Conservation (phyloP, 192 early-diverging fungal species). For the Dissophora ornata region DNA sequence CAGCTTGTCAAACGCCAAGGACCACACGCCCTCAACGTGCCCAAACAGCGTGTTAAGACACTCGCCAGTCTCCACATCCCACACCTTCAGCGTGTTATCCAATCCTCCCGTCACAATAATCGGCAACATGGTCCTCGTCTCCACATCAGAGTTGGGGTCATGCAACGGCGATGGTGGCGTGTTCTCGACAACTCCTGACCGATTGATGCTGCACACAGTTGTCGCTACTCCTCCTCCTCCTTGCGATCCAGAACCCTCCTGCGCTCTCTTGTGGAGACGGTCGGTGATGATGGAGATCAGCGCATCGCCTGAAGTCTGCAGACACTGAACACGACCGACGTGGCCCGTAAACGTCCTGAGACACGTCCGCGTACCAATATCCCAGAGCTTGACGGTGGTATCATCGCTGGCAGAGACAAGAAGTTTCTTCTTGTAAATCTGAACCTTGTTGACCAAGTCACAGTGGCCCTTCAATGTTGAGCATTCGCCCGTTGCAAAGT, state of each 20-base stretch:
- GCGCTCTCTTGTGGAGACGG: slow-evolving; percentile 22
- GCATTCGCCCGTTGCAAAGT: slow-evolving; percentile 74
- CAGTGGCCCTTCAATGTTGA: slow-evolving; percentile 84
- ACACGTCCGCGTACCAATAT: slow-evolving; percentile 77
- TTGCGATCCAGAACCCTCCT: slow-evolving; percentile 5
- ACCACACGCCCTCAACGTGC: slow-evolving; percentile 84
- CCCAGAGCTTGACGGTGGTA: slow-evolving; percentile 84
- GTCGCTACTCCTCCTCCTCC: slow-evolving; percentile 11
- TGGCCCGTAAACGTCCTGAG: slow-evolving; percentile 79
- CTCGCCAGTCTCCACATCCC: slow-evolving; percentile 86
- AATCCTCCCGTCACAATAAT: slow-evolving; percentile 85
- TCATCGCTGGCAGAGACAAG: slow-evolving; percentile 93
- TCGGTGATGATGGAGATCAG: slow-evolving; percentile 48
- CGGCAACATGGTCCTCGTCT: slow-evolving; percentile 52
- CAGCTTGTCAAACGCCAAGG: slow-evolving; percentile 82
- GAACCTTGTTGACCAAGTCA: slow-evolving; percentile 94
- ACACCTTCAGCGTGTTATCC: slow-evolving; percentile 92
- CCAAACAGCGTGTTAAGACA: slow-evolving; percentile 83
- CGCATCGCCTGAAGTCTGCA: slow-evolving; percentile 52
- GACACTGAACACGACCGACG: slow-evolving; percentile 77
- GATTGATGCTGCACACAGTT: slow-evolving; percentile 38
- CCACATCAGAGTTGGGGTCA: slow-evolving; percentile 30
- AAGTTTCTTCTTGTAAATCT: slow-evolving; percentile 72
- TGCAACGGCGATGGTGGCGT: slow-evolving; percentile 29
- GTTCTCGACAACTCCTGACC: slow-evolving; percentile 60